Evolutionary conservation across 768 basidiomycete genomes (phyloP).

Genomic region (Amanita fuliginea): DNA sequence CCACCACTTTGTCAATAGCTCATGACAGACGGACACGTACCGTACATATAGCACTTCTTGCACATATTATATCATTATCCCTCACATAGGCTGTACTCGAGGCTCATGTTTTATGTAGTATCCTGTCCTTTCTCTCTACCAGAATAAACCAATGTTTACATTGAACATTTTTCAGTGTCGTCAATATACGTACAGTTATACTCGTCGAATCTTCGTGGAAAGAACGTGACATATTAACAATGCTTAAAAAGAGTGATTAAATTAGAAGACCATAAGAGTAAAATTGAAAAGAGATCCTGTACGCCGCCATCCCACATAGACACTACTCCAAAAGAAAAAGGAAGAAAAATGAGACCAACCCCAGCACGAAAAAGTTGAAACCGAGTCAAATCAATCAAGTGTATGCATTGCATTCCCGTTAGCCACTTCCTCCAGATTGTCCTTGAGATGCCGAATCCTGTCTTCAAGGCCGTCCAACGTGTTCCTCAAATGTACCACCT

Average conservation of each 20-base stretch:
- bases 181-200: no score
- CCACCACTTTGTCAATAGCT: constrained; percentile 4
- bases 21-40: background rate
- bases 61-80: background rate
- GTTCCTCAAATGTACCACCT: constrained; percentile 33
- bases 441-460: constrained; percentile 36
- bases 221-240: background rate
- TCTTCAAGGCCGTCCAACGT: constrained; percentile 50
- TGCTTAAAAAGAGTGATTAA: no score
- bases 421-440: constrained; percentile 13
- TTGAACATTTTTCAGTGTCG: background rate
- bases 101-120: background rate
- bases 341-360: no score
- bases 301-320: no score
- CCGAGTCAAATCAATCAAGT: background rate
- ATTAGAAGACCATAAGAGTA: no score
- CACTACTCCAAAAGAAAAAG: no score
- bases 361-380: background rate
- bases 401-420: background rate
- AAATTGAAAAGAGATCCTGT: no score
- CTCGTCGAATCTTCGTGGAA: background rate
- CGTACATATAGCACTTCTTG: background rate
- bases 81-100: background rate
- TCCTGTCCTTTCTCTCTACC: background rate
- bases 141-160: background rate